Evolutionary conservation across 1,284 basidiomycete species (phyloP), one percentile per base, ranked within the genome.

Genomic region (Cutaneotrichosporon sp.): DNA sequence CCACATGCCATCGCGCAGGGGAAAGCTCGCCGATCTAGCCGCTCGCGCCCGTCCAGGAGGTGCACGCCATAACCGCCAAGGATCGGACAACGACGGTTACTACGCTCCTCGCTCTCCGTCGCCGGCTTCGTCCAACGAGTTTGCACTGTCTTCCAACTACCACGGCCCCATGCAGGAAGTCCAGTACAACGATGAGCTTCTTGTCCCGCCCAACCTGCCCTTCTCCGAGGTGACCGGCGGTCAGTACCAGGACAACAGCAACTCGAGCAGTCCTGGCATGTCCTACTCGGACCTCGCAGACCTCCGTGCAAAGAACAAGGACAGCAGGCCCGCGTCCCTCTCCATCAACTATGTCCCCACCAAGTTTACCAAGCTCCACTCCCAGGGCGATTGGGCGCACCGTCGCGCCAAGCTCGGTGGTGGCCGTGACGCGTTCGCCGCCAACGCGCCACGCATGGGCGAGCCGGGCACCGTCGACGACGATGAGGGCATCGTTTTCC

Each of bases 261-360:
- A 13, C 46, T 45, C 21, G 38, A 52, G n/a, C 35, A 35, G 30
- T 61, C 62, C 13, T 54, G 63, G 37, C 40, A 59, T 35, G 23
- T 62, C 59, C 13, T 55, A 59, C 49, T 51, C 60, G 4, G 59
- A 61, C 42, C 54, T 61, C 34, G 41, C 52, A 17, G 52, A 54
- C n/a, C 55, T 60, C 30, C 50, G 51, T 30, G 50, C 52, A 26
- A 52, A 48, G 35, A 54, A 54, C 42, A 61, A 62, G 46, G 51
- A 58, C 20, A 47, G 49, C 53, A 35, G 68, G 30, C 66, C 67
- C 4, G 54, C 62, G 9, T 61, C 58, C 15, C 75, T 84, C 17
- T 78, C 78, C 9, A 76, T 83, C 58, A 83, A 85, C 69, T 86
- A 84, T 64, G 74, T 86, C 4, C 84, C 84, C 1, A 75, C 77